These are phyloP conservation scores for Ophiostoma novo-ulmi DNA, from an alignment of 2,329 filamentous ascomycete species.

Conservation along the genomic window DNA sequence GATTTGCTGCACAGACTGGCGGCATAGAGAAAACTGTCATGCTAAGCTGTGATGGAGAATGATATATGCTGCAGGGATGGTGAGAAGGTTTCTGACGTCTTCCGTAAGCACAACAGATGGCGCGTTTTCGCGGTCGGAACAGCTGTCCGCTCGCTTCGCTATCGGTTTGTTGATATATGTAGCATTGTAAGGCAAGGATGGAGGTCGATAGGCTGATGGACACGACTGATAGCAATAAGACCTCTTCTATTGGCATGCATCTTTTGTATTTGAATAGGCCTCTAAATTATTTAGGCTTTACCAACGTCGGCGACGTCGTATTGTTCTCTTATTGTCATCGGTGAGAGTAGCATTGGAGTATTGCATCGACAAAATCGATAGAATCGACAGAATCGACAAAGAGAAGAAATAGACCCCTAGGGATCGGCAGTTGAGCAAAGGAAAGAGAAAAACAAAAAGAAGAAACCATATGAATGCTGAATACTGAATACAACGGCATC, in stretches of 20 bases:
- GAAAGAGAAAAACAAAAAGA: background rate
- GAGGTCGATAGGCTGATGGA: background rate
- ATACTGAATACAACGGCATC: background rate
- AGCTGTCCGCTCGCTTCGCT: conserved; percentile 7
- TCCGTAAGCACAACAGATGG: background rate
- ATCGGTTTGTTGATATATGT: conserved; percentile 4
- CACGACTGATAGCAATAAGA: background rate
- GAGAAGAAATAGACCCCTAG: background rate
- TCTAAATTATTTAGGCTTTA: background rate
- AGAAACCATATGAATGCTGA: background rate
- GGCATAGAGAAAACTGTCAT: too few species aligned
- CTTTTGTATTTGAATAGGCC: background rate
- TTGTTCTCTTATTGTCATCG: background rate
- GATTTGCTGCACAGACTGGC: background rate
- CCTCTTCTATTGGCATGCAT: background rate
- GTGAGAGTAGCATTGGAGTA: background rate
- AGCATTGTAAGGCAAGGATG: background rate
- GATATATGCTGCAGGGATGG: background rate
- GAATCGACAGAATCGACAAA: background rate
- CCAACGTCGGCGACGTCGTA: background rate
- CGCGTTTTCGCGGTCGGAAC: background rate
- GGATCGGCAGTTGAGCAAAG: background rate
- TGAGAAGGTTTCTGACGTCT: conserved; percentile 6
- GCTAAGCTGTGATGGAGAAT: background rate
- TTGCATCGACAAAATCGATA: background rate